These are phyloP conservation scores for Thermomucor indicae-seudaticae DNA, from an alignment of 371 early-diverging fungal species.

Conservation along the genomic window DNA sequence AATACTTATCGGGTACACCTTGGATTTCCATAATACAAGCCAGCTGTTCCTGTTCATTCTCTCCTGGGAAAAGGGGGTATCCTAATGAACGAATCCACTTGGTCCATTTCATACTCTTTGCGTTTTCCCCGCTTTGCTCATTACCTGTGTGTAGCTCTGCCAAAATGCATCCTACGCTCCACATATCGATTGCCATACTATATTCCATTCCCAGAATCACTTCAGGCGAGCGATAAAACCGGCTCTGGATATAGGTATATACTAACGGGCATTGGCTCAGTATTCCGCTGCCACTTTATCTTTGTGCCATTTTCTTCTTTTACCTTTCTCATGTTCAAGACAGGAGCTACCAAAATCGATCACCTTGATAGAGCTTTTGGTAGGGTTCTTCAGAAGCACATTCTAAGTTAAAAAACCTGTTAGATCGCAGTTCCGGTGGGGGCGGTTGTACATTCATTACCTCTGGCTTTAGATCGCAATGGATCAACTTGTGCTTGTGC, in stretches of 20 bases:
- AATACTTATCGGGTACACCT: constrained; percentile 73
- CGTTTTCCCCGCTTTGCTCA: neutral
- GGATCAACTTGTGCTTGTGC: constrained; percentile 73
- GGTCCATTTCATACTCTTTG: too few relatives aligned
- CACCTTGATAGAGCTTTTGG: constrained; percentile 85
- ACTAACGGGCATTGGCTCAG: constrained; percentile 40
- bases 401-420: constrained; percentile 35
- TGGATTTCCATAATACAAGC: constrained; percentile 92
- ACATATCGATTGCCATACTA: constrained; percentile 96
- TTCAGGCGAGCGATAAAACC: constrained; percentile 98
- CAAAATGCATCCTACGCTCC: constrained; percentile 98
- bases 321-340: constrained; percentile 72
- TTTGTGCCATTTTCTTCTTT: neutral
- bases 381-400: constrained; percentile 69
- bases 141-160: constrained; percentile 89
- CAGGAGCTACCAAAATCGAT: constrained; percentile 98
- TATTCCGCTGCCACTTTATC: constrained; percentile 1
- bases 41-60: constrained; percentile 94
- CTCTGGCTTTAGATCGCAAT: constrained; percentile 98
- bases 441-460: too few relatives aligned
- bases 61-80: constrained; percentile 95
- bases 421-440: too few relatives aligned
- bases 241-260: constrained; percentile 97
- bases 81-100: too few relatives aligned
- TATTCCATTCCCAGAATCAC: constrained; percentile 92